Percentiles rank a stretch among this genome's conserved stretches.
phyloP scores from a whole-genome alignment of 208 protist species.

The Trypanosoma cruzi region DNA sequence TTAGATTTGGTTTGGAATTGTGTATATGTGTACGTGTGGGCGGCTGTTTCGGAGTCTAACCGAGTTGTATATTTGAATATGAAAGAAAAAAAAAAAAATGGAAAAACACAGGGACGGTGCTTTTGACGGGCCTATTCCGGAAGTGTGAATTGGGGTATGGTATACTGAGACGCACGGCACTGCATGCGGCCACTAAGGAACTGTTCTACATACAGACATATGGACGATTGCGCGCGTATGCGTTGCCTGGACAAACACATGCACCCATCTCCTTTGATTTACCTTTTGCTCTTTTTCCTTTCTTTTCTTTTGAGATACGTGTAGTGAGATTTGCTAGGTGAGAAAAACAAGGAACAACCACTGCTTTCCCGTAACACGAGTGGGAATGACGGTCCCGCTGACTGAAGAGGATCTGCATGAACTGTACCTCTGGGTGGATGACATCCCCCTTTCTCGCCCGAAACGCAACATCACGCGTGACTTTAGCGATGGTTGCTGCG shows the following conservation, averaged over 20 bases:
- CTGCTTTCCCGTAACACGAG: neutral
- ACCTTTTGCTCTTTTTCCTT: constrained; percentile 4
- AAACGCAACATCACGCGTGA: constrained; percentile 98
- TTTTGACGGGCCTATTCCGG: neutral
- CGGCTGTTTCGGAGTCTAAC: neutral
- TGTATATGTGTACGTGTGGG: neutral
- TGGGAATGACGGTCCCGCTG: constrained; percentile 57
- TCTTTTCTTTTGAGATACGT: constrained; percentile 1
- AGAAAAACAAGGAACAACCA: neutral
- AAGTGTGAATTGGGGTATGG: neutral
- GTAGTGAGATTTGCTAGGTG: neutral
- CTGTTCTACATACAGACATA: no score
- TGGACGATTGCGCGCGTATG: neutral
- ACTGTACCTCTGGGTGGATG: constrained; percentile 97
- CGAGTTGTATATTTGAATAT: neutral
- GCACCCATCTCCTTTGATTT: constrained; percentile 8
- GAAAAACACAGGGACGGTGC: neutral
- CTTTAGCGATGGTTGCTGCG: constrained; percentile 97
- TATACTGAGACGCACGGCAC: neutral
- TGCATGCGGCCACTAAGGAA: no score
- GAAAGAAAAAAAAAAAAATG: neutral
- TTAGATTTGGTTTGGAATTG: neutral
- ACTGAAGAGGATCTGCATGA: constrained; percentile 95
- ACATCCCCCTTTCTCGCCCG: constrained; percentile 95
- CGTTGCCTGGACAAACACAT: neutral